Base-by-base conservation (phyloP, 495 filamentous ascomycete genomes). In the Niebla homalea region DNA sequence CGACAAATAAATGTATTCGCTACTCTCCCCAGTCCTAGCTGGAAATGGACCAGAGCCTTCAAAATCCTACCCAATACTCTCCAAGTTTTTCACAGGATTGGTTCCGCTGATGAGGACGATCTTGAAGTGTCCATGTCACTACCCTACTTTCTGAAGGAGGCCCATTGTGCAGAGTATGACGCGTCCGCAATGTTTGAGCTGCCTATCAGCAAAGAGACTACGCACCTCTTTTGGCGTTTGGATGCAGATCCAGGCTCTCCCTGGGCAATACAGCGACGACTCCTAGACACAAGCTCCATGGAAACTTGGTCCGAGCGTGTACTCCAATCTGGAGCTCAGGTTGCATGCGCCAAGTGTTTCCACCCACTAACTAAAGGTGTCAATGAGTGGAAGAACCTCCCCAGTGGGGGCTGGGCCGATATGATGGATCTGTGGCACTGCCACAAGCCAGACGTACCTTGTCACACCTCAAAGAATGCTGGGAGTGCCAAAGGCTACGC, bases 361-460 rank as follows among this genome's bases (percentile, higher is more conserved):
- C 53, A 54, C 11, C 15, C 43, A 1, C 48, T 75, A 18, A 43
- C 72, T 12, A 60, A 62, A 16, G 6, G 46, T 40, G n/a, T 43
- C 12, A 25, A 36, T 15, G 41, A 64, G n/a, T 98, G 93, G 92
- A 94, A 89, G 65, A 89, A 97, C 59, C 72, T 98, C 4, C 92
- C 92, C 1, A 94, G 87, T 56, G 87, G 89, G 51, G 92, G 94
- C 58, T 99, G 92, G 92, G 92, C 90, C 2, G 92, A 99, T 64
- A 96, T 97, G 93, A 99, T 99, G 92, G 92, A 99, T 62, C 94
- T 96, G 57, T 99, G 92, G 92, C 92, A 99, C 65, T 99, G 92
- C 61, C 92, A 98, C 63, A 97, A 96, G 61, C 92, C 88, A 39
- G 67, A 78, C 49, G 67, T 68, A 5, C 67, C 74, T 36, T 62